A percentile compares a stretch with the other conserved stretches of the same genome.
These are phyloP conservation scores for Irpex sp. DNA, from an alignment of 1,284 basidiomycete species.

Conservation along the genomic window DNA sequence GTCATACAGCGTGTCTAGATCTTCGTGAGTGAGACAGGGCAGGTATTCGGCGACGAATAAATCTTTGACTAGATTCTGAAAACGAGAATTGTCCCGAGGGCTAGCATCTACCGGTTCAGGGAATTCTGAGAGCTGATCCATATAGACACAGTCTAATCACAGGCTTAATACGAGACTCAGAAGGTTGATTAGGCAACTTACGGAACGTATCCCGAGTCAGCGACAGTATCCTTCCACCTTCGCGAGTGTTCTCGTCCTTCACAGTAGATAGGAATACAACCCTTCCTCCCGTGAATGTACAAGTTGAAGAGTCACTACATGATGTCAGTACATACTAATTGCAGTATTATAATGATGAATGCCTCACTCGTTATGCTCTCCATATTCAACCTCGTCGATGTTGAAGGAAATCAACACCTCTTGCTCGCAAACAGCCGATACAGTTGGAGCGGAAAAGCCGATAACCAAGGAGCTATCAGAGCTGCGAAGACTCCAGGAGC, in stretches of 20 bases:
- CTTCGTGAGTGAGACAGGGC: neutral
- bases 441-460: constrained; percentile 25
- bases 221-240: constrained; percentile 18
- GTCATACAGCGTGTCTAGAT: neutral
- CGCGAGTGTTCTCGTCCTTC: constrained; percentile 7
- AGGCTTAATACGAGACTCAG: neutral
- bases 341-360: no score
- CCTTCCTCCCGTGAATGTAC: constrained; percentile 23
- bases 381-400: constrained; percentile 2
- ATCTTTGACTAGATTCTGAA: constrained; percentile 17
- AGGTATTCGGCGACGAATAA: constrained; percentile 28
- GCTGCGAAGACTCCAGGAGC: constrained; percentile 14
- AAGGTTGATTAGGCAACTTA: constrained; percentile 18
- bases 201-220: constrained; percentile 11
- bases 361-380: no score
- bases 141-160: constrained; percentile 23
- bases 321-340: constrained; percentile 9
- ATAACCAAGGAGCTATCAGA: constrained; percentile 22
- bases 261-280: constrained; percentile 29
- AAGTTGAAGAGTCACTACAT: neutral
- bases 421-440: constrained; percentile 26
- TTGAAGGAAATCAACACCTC: constrained; percentile 30
- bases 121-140: constrained; percentile 24
- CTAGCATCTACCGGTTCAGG: constrained; percentile 13
- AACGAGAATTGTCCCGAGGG: constrained; percentile 14